Conservation (phyloP, 2,329 filamentous ascomycete species). For the Alternaria rosae region DNA sequence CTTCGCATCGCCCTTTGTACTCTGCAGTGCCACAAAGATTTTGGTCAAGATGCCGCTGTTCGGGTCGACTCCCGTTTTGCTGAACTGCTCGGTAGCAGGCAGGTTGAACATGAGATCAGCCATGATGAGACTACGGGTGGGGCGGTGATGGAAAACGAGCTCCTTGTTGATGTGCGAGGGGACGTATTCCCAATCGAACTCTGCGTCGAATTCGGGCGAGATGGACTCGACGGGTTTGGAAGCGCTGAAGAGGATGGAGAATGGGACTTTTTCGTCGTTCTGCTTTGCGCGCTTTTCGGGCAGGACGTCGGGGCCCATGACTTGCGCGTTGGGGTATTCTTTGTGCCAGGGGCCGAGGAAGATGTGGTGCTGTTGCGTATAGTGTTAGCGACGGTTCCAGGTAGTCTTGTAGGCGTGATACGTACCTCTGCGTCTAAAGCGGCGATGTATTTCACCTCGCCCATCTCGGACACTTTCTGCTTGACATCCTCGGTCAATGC, state of each 20-base stretch:
- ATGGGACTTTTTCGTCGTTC: slow-evolving; percentile 65
- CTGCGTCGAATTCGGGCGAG: slow-evolving; percentile 79
- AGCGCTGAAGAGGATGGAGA: slow-evolving; percentile 68
- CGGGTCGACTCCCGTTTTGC: slow-evolving; percentile 61
- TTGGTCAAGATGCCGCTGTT: slow-evolving; percentile 67
- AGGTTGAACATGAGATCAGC: slow-evolving; percentile 94
- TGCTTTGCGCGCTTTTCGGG: slow-evolving; percentile 78
- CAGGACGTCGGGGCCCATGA: slow-evolving; percentile 84
- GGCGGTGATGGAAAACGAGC: slow-evolving; percentile 84
- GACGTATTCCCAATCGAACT: slow-evolving; percentile 87
- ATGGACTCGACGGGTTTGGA: slow-evolving; percentile 58
- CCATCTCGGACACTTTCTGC: slow-evolving; percentile 64
- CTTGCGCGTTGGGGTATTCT: slow-evolving; percentile 77
- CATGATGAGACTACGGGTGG: slow-evolving; percentile 79
- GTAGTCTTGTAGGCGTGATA: background rate
- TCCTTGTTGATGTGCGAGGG: slow-evolving; percentile 83
- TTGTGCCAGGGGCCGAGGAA: slow-evolving; percentile 85
- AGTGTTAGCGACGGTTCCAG: background rate
- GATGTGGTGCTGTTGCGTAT: slow-evolving; percentile 76
- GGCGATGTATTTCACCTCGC: slow-evolving; percentile 80
- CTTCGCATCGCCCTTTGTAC: slow-evolving; percentile 63
- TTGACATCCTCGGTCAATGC: slow-evolving; percentile 80
- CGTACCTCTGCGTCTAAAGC: slow-evolving; percentile 78
- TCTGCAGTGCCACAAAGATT: slow-evolving; percentile 65
- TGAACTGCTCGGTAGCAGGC: slow-evolving; percentile 82